Base-by-base conservation (phyloP, 108 stramenopile species). In the Nitzschia sp. region DNA sequence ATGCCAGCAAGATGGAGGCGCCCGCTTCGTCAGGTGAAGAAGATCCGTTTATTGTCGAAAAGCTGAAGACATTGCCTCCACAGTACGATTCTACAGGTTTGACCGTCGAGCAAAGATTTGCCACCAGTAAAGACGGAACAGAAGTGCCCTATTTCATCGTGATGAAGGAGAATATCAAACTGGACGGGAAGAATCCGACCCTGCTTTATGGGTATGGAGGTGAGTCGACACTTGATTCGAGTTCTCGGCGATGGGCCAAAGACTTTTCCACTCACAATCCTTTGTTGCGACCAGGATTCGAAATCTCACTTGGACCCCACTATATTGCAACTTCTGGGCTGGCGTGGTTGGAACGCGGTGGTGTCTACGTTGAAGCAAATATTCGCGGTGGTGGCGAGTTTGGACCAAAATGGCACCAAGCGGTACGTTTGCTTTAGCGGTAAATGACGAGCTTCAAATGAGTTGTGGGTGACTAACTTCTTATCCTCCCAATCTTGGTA, bases 341-440 rank as follows among this genome's bases (percentile, higher is more conserved):
- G 36, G 71, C 79, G 38, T 97, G 97, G 92, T 68, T 98, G 28
- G 94, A 97, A 62, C 78, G 92, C 27, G 98, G 97, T 21, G 96
- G 95, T 17, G 87, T 86, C 21, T 94, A 95, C 45, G 95, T 97
- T 58, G 89, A 96, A 66, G 98, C 98, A 33, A 98, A 98, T 70
- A 97, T 98, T 67, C 89, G 98, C 25, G 98, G 97, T 45, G 98
- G 98, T 6, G 95, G 96, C 17, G 95, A 97, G 66, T 96, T 89
- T 56, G 97, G 95, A 2, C 94, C 94, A 0, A 35, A 49, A 3
- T 96, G 96, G 95, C 98, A 98, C 80, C 89, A 93, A 47, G 93
- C 84, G 19, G 97, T 51, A 51, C 49, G n/a, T 51, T 51, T 51
- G n/a, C n/a, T n/a, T n/a, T n/a, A n/a, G n/a, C n/a, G n/a, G n/a